These are phyloP conservation scores for Barnettozyma salicaria DNA, from an alignment of 805 yeast genomes.

Conservation along the genomic window DNA sequence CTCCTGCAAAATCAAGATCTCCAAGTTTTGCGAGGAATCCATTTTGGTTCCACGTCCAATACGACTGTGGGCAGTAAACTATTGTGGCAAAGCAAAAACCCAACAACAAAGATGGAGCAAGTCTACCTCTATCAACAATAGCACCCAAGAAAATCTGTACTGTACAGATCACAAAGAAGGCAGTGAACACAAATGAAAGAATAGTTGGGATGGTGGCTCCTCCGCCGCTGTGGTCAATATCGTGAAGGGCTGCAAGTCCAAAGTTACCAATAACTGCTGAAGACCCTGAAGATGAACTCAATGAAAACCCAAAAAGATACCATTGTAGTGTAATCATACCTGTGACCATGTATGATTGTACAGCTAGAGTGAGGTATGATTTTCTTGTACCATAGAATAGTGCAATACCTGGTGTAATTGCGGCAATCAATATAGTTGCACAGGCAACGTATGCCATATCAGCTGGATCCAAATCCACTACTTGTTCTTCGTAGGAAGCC, in stretches of 20 bases:
- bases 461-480: conserved; percentile 33
- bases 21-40: conserved; percentile 95
- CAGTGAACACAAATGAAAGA: conserved; percentile 69
- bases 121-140: conserved; percentile 86
- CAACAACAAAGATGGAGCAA: conserved; percentile 75
- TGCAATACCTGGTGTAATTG: conserved; percentile 94
- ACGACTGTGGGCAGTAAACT: conserved; percentile 89
- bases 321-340: conserved; percentile 76
- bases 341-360: conserved; percentile 69
- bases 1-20: conserved; percentile 98
- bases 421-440: conserved; percentile 39
- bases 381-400: conserved; percentile 86
- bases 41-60: conserved; percentile 89
- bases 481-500: conserved; percentile 28
- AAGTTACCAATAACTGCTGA: conserved; percentile 73
- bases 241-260: conserved; percentile 68
- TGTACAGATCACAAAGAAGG: conserved; percentile 86
- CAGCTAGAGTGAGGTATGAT: conserved; percentile 73
- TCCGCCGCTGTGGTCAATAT: conserved; percentile 34
- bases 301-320: conserved; percentile 95
- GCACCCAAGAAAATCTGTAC: conserved; percentile 88
- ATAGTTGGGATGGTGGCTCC: conserved; percentile 46
- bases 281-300: conserved; percentile 75
- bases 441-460: conserved; percentile 44
- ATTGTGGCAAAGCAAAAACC: conserved; percentile 81